Conservation (phyloP, 768 basidiomycete genomes). For the Leccinum boreale region DNA sequence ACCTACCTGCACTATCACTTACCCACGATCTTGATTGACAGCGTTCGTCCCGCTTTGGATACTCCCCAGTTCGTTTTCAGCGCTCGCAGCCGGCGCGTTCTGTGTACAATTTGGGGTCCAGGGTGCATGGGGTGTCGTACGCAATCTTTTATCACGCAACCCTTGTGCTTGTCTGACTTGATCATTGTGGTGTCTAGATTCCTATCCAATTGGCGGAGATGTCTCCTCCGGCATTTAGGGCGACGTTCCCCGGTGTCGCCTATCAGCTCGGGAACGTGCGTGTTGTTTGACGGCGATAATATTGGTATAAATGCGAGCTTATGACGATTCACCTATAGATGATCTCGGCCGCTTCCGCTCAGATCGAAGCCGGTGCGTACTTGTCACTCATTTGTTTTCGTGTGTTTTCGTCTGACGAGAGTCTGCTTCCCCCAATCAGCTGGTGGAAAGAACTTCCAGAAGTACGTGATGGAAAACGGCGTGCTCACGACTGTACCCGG, state of each 20-base stretch:
- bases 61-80: slow-evolving; percentile 63
- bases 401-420: background rate
- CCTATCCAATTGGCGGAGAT: slow-evolving; percentile 83
- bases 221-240: slow-evolving; percentile 85
- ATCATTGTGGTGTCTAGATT: slow-evolving; percentile 31
- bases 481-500: slow-evolving; percentile 46
- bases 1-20: background rate
- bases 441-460: slow-evolving; percentile 57
- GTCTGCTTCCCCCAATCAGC: slow-evolving; percentile 33
- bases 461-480: slow-evolving; percentile 44
- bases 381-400: background rate
- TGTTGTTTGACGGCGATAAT: slow-evolving; percentile 4
- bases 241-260: slow-evolving; percentile 81
- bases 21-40: slow-evolving; percentile 3
- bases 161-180: background rate
- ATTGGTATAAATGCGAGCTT: background rate
- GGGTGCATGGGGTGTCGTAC: slow-evolving; percentile 85
- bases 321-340: slow-evolving; percentile 33
- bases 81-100: slow-evolving; percentile 81
- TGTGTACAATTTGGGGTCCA: slow-evolving; percentile 86
- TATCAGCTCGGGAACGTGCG: slow-evolving; percentile 76
- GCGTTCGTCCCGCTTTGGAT: slow-evolving; percentile 82
- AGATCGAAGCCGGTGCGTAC: slow-evolving; percentile 69
- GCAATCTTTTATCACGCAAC: slow-evolving; percentile 19
- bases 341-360: slow-evolving; percentile 71